Evolutionary conservation across 2,329 filamentous ascomycete species (phyloP), one percentile per base, ranked within the genome.

Genomic region (Monosporascus sp.): DNA sequence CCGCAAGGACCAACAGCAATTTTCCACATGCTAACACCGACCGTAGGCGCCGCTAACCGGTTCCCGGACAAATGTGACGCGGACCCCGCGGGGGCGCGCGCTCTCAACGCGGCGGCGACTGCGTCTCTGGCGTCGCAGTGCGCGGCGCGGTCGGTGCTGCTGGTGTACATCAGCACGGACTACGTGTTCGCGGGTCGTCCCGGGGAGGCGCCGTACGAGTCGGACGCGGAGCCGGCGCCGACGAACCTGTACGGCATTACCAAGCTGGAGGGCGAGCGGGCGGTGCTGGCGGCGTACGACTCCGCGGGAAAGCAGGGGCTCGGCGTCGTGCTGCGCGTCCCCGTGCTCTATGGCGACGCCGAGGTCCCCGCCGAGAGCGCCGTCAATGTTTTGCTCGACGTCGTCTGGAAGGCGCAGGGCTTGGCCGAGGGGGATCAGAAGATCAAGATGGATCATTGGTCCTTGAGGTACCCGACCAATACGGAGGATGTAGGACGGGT

Each of bases 401-500:
- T 80, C 1, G 78, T 96, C 7, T 87, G 83, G 82, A 89, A 88
- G 67, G 80, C 85, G 0, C 88, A 92, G 67, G 77, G 38, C 80
- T 76, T 5, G 76, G 77, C 2, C 7, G 43, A 22, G 24, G 22
- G 20, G 5, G 14, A 25, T 18, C 11, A 46, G 15, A 79, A 78
- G 53, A 76, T 91, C 41, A 85, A 82, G 66, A 92, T 96, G 85
- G 91, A 96, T 65, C 86, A 95, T 68, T 96, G 90, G 85, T 86
- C 89, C 1, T 73, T 88, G 49, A 81, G 91, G 27, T 96, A 90
- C 72, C 91, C 91, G 8, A 96, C 91, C 7, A 94, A 94, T 67
- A 96, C 90, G 0, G 87, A 90, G 66, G 92, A 96, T 65, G 86
- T 96, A 18, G 90, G 80, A 18, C 79, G 92, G 39, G 88, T 96